phyloP scores from a whole-genome alignment of 352 stramenopile species.

The Phytophthora ramorum region DNA sequence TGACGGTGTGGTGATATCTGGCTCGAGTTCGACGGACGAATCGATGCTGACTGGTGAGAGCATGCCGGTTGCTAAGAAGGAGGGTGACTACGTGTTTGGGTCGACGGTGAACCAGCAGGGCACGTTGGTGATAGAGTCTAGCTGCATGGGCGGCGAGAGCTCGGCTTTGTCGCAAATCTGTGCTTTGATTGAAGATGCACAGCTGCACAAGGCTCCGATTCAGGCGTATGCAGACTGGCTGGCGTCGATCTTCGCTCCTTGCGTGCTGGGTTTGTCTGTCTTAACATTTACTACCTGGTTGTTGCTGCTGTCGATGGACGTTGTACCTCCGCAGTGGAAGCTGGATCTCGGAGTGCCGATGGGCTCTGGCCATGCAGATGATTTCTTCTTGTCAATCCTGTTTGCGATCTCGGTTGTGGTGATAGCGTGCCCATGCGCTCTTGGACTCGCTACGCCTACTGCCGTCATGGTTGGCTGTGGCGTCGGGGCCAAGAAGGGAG shows the following conservation, averaged over 20 bases:
- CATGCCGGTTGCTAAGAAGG: conserved; percentile 85
- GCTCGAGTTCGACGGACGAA: conserved; percentile 75
- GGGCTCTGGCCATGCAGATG: conserved; percentile 64
- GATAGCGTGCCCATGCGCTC: conserved; percentile 87
- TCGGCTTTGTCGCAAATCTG: conserved; percentile 80
- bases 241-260: conserved; percentile 41
- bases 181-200: conserved; percentile 87
- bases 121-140: conserved; percentile 86
- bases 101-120: conserved; percentile 88
- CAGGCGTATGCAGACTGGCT: conserved; percentile 80
- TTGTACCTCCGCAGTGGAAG: conserved; percentile 15
- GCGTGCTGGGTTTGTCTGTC: conserved; percentile 43
- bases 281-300: conserved; percentile 22
- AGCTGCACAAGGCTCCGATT: conserved; percentile 89
- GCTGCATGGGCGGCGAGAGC: conserved; percentile 74
- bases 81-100: conserved; percentile 84
- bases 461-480: conserved; percentile 91
- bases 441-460: conserved; percentile 85
- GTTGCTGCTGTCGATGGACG: conserved; percentile 9
- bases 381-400: conserved; percentile 73
- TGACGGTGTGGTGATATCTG: conserved; percentile 80
- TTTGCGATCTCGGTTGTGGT: conserved; percentile 91
- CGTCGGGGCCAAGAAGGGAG: conserved; percentile 88
- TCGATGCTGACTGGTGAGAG: conserved; percentile 89
- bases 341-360: conserved; percentile 26